phyloP scores from a whole-genome alignment of 441 rosid genomes.

The Croton laevigatus region DNA sequence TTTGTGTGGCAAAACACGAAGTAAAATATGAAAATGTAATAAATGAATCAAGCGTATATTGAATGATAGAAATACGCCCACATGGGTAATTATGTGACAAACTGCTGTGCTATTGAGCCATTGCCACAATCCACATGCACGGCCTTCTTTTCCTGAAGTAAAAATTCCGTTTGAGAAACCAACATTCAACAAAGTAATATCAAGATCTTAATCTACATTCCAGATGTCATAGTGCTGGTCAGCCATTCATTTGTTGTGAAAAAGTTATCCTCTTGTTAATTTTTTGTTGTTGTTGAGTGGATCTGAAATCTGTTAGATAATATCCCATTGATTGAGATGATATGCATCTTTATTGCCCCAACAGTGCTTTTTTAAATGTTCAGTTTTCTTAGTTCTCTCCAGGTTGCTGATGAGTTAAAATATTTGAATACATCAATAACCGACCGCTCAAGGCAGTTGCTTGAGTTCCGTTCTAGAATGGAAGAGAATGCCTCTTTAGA shows the following conservation, averaged over 20 bases:
- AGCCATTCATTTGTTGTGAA: background rate
- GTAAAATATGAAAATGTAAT: background rate
- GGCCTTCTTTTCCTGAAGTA: background rate
- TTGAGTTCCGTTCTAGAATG: constrained; percentile 61
- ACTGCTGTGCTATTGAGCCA: background rate
- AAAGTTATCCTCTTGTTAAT: background rate
- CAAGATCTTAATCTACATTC: background rate
- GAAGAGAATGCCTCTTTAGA: constrained; percentile 63
- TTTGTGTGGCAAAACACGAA: background rate
- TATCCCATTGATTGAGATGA: background rate
- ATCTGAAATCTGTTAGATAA: background rate
- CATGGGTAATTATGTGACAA: background rate
- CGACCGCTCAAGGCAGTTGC: constrained; percentile 75
- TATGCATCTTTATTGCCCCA: background rate
- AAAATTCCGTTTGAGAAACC: background rate
- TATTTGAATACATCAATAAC: constrained; percentile 61
- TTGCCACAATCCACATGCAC: background rate
- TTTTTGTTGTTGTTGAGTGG: background rate
- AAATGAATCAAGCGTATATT: background rate
- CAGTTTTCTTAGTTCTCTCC: constrained; percentile 18
- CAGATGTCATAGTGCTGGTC: background rate
- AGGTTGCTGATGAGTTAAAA: constrained; percentile 84
- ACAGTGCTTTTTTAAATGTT: background rate
- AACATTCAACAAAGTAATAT: background rate
- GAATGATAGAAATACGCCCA: background rate